Conservation (phyloP, 108 stramenopile genomes). For the Cyclotella baltica region DNA sequence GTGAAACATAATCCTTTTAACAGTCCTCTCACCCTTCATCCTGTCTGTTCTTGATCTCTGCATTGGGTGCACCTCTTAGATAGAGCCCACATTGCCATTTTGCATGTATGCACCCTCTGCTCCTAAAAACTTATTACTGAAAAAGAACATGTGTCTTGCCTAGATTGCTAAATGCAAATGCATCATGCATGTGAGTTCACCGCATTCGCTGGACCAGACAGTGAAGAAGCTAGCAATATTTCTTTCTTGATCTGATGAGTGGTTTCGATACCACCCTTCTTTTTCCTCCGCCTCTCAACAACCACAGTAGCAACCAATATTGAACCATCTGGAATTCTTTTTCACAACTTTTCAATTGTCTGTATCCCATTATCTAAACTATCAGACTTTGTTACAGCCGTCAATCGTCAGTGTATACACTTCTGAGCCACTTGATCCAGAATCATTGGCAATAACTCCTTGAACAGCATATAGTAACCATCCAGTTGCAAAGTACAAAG, state of each 20-base stretch:
- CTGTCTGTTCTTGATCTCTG: too few relatives aligned
- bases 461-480: constrained; percentile 22
- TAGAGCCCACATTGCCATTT: too few relatives aligned
- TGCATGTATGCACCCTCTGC: too few relatives aligned
- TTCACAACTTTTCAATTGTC: constrained; percentile 43
- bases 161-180: too few relatives aligned
- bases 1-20: too few relatives aligned
- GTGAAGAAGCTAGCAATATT: constrained; percentile 33
- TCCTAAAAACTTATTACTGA: too few relatives aligned
- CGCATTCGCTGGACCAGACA: too few relatives aligned
- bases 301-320: constrained; percentile 45
- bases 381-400: constrained; percentile 15
- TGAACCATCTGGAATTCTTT: constrained; percentile 28
- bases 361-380: constrained; percentile 23
- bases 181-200: too few relatives aligned
- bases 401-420: constrained; percentile 44
- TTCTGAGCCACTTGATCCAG: constrained; percentile 17
- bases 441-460: constrained; percentile 8
- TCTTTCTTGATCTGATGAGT: constrained; percentile 33
- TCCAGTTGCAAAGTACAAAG: constrained; percentile 40
- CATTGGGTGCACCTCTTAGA: too few relatives aligned
- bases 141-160: too few relatives aligned
- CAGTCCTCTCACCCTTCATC: too few relatives aligned
- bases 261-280: constrained; percentile 22
- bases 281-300: constrained; percentile 23